Percentiles rank a stretch among this genome's conserved stretches.
Conservation (phyloP, 1,284 basidiomycete genomes). For the Xerocomus amazonicus region DNA sequence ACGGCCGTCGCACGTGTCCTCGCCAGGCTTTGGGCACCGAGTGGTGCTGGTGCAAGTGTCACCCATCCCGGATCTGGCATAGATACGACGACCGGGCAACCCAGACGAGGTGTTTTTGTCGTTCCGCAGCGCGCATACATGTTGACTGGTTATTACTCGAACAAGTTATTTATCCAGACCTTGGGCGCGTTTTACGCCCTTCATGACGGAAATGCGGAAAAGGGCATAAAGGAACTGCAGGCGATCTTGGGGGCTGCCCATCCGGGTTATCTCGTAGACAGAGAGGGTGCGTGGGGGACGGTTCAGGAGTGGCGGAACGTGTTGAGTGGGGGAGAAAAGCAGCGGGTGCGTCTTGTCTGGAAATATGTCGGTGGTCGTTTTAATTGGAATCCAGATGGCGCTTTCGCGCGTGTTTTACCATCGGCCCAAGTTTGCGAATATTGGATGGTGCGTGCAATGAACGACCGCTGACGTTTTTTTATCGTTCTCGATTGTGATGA, state of each 20-base stretch:
- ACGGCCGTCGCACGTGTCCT: slow-evolving; percentile 89
- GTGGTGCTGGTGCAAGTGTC: slow-evolving; percentile 32
- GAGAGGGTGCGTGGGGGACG: slow-evolving; percentile 77
- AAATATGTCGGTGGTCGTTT: not conserved
- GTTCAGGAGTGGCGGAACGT: slow-evolving; percentile 98
- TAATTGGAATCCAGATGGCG: slow-evolving; percentile 57
- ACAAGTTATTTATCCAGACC: slow-evolving; percentile 87
- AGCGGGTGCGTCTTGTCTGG: slow-evolving; percentile 52
- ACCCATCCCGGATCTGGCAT: slow-evolving; percentile 28
- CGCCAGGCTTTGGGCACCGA: slow-evolving; percentile 82
- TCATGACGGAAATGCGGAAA: too few relatives aligned
- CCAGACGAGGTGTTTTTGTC: slow-evolving; percentile 68
- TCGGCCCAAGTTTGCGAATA: slow-evolving; percentile 70
- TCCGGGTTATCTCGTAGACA: too few relatives aligned
- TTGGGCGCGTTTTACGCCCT: slow-evolving; percentile 68
- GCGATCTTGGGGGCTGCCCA: too few relatives aligned
- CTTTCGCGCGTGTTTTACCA: slow-evolving; percentile 88
- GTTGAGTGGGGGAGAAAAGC: slow-evolving; percentile 96
- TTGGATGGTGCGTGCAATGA: slow-evolving; percentile 55
- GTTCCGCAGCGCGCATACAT: slow-evolving; percentile 93
- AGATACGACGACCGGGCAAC: slow-evolving; percentile 33
- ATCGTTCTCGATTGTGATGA: too few relatives aligned
- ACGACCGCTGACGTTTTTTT: too few relatives aligned
- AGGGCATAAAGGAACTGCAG: too few relatives aligned
- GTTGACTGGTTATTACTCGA: slow-evolving; percentile 82